Base-by-base conservation (phyloP, 2,329 filamentous ascomycete species). In the Aspergillus ustus region DNA sequence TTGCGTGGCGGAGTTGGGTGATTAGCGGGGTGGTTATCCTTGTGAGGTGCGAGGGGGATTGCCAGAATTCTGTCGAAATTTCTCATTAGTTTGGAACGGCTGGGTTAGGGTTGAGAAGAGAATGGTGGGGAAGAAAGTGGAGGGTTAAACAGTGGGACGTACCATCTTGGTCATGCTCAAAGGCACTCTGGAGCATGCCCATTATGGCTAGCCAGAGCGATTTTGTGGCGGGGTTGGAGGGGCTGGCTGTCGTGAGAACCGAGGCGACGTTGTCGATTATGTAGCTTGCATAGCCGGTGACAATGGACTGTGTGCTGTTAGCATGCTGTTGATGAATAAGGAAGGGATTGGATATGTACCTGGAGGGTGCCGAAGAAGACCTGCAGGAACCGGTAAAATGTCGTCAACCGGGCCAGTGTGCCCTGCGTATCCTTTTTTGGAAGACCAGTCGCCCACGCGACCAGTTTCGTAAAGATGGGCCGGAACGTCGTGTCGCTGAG, bases 401-500 rank as follows among this genome's bases (percentile, higher is more conserved):
- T 92, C 64, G 89, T 89, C 48, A 90, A 85, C 19, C 93, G 87
- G 52, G 88, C 78, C 2, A 83, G 77, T 64, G 82, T 84, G 56
- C 87, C 89, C 25, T 78, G 68, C 15, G 74, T 74, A 69, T 92
- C 89, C 62, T 84, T 85, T 78, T 89, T 88, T 19, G 88, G 79
- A 49, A 91, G 77, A 0, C 83, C 84, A 2, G 82, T 83, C 0
- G 90, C 85, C 91, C 93, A 97, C 60, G 96, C 92, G 50, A 96
- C 83, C n/a, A 97, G 81, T 66, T 90, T 87, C 17, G 88, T 85
- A 80, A 98, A 99, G 65, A 99, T 88, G 0, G 95, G 96, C 13
- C 93, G 86, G 87, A 99, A 99, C 0, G 91, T 88, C 0, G 91
- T 89, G 73, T 99, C 95, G 78, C 97, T 98, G 64, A 99, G 86